A percentile compares a stretch with the other conserved stretches of the same genome.
phyloP scores from a whole-genome alignment of 2,329 filamentous ascomycete species.

The Diaporthe sp. region DNA sequence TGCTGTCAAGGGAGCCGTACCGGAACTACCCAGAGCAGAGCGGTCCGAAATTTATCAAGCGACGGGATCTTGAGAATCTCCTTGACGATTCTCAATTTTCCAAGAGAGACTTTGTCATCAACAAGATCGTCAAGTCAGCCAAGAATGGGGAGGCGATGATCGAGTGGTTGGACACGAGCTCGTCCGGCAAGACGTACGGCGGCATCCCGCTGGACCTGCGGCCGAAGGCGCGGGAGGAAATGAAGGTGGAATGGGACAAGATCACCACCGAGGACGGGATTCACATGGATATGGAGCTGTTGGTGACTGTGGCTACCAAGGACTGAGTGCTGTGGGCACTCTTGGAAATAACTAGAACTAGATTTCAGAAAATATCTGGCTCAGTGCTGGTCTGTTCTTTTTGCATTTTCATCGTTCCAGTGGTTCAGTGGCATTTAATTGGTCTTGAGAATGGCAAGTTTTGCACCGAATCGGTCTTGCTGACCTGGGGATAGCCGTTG shows the following conservation, averaged over 20 bases:
- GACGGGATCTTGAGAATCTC: constrained; percentile 43
- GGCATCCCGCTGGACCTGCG: constrained; percentile 48
- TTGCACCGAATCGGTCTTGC: neutral
- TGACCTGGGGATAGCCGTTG: neutral
- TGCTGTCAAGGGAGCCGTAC: constrained; percentile 46
- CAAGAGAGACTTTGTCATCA: constrained; percentile 43
- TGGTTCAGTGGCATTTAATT: no score
- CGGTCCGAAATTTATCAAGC: constrained; percentile 46
- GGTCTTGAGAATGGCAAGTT: neutral
- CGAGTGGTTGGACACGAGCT: constrained; percentile 50
- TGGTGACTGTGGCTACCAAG: constrained; percentile 41
- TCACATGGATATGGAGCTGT: constrained; percentile 48
- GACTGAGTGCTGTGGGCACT: neutral
- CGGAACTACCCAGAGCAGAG: constrained; percentile 43
- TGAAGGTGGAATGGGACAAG: constrained; percentile 49
- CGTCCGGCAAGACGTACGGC: constrained; percentile 50
- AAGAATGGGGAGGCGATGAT: constrained; percentile 46
- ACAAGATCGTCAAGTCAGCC: constrained; percentile 45
- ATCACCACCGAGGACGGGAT: constrained; percentile 46
- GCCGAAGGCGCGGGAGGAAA: constrained; percentile 47
- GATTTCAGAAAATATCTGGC: neutral
- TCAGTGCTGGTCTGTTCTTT: neutral
- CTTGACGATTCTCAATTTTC: constrained; percentile 44
- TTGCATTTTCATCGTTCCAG: neutral
- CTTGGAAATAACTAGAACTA: neutral